phyloP scores from a whole-genome alignment of 208 protist genomes.

The Wallacemonas rigidus region DNA sequence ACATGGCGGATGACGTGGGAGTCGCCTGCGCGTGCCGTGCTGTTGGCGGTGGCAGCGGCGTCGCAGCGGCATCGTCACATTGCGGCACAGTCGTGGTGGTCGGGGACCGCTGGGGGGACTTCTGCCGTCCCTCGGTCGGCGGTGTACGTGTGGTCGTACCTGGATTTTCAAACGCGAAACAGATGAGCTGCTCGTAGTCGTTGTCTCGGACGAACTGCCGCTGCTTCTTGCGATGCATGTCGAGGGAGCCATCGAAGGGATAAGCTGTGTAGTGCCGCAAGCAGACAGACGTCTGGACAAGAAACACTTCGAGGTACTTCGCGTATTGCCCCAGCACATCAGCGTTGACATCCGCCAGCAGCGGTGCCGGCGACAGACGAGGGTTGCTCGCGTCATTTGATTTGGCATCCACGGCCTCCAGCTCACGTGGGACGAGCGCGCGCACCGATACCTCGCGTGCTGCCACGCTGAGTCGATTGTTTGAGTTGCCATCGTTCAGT shows the following conservation, averaged over 20 bases:
- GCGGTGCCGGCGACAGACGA: neutral
- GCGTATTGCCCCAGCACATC: constrained; percentile 4
- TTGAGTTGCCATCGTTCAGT: constrained; percentile 87
- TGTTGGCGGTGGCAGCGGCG: too few species aligned
- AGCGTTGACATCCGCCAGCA: neutral
- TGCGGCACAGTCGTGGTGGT: too few species aligned
- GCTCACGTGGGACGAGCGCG: constrained; percentile 34
- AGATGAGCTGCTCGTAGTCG: constrained; percentile 68
- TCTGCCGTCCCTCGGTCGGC: neutral
- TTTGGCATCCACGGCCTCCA: constrained; percentile 17
- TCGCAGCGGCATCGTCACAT: neutral
- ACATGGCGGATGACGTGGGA: neutral
- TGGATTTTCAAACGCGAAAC: constrained; percentile 36
- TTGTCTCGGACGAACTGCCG: constrained; percentile 67
- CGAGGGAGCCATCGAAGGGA: constrained; percentile 77
- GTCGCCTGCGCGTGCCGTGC: too few species aligned
- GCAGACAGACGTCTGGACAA: constrained; percentile 65
- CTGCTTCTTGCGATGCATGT: constrained; percentile 64
- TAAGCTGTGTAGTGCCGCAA: constrained; percentile 75
- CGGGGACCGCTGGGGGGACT: too few species aligned
- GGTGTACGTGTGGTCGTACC: constrained; percentile 11
- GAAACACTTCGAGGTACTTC: constrained; percentile 69
- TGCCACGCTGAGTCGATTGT: constrained; percentile 57
- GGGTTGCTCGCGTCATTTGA: constrained; percentile 2
- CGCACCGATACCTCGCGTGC: constrained; percentile 43